phyloP scores from a whole-genome alignment of 352 stramenopile species.

The Saprolegnia diclina region DNA sequence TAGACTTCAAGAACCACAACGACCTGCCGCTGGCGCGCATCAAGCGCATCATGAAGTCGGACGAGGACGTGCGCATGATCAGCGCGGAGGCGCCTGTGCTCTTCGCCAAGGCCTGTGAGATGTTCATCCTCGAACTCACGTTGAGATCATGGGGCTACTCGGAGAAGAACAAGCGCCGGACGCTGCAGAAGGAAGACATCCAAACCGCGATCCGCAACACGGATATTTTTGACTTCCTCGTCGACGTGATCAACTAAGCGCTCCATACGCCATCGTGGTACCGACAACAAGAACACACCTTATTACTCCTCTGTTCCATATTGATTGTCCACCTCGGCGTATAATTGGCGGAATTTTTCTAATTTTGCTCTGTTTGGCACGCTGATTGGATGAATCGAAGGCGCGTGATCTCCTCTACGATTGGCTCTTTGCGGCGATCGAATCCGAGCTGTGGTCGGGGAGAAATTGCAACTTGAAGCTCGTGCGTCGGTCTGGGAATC shows the following conservation, averaged over 20 bases:
- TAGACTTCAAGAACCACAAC: slow-evolving; percentile 99
- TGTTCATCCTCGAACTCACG: slow-evolving; percentile 99
- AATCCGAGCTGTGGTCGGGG: neutral
- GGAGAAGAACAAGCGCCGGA: slow-evolving; percentile 87
- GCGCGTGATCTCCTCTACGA: neutral
- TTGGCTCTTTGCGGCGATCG: neutral
- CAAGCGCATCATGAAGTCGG: slow-evolving; percentile 99
- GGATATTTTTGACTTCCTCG: slow-evolving; percentile 99
- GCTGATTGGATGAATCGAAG: neutral
- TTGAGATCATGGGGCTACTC: slow-evolving; percentile 88
- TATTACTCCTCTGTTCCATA: neutral
- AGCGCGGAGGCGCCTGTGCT: slow-evolving; percentile 96
- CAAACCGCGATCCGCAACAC: slow-evolving; percentile 97
- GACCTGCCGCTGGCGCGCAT: slow-evolving; percentile 97
- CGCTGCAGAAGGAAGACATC: slow-evolving; percentile 98
- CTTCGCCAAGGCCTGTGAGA: slow-evolving; percentile 99
- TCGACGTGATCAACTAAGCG: slow-evolving; percentile 88
- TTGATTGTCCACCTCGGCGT: neutral
- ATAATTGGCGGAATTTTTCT: neutral
- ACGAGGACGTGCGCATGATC: slow-evolving; percentile 98
- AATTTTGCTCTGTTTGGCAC: neutral
- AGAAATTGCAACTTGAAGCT: neutral
- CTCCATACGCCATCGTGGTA: no score
- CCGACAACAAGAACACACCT: no score
- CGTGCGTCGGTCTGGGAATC: neutral